phyloP scores from a whole-genome alignment of 2,329 filamentous ascomycete species.

The Alternaria sp. region DNA sequence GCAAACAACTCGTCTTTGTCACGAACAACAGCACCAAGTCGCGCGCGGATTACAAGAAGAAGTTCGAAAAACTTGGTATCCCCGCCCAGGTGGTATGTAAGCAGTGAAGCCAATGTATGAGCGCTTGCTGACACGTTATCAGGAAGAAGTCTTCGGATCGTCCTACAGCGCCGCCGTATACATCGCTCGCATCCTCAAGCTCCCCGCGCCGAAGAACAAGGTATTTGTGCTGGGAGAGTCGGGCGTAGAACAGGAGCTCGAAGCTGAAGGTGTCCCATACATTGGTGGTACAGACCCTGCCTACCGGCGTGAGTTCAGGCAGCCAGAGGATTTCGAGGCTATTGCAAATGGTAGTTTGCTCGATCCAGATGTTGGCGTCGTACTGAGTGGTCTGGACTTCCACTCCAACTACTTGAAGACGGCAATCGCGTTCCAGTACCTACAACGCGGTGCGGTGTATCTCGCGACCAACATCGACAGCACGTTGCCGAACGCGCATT shows the following conservation, averaged over 20 bases:
- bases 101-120: not conserved
- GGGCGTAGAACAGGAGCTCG: constrained; percentile 88
- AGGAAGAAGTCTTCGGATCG: constrained; percentile 95
- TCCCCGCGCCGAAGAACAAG: constrained; percentile 81
- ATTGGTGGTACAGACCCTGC: constrained; percentile 86
- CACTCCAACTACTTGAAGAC: constrained; percentile 96
- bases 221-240: constrained; percentile 92
- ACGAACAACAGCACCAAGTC: constrained; percentile 99
- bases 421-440: constrained; percentile 82
- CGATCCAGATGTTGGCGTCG: constrained; percentile 87
- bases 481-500: constrained; percentile 80
- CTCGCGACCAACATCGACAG: constrained; percentile 93
- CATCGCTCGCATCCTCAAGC: constrained; percentile 87
- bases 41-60: constrained; percentile 88
- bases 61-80: constrained; percentile 82
- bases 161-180: constrained; percentile 96
- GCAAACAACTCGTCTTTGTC: constrained; percentile 92
- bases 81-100: constrained; percentile 67
- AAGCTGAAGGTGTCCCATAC: constrained; percentile 76
- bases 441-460: constrained; percentile 81
- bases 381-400: constrained; percentile 89
- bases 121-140: constrained; percentile 7
- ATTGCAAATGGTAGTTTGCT: constrained; percentile 76
- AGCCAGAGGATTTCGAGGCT: constrained; percentile 76
- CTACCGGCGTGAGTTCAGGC: constrained; percentile 74